Evolutionary conservation across 1,284 basidiomycete genomes (phyloP).

Genomic region (Heterobasidion occidentale): DNA sequence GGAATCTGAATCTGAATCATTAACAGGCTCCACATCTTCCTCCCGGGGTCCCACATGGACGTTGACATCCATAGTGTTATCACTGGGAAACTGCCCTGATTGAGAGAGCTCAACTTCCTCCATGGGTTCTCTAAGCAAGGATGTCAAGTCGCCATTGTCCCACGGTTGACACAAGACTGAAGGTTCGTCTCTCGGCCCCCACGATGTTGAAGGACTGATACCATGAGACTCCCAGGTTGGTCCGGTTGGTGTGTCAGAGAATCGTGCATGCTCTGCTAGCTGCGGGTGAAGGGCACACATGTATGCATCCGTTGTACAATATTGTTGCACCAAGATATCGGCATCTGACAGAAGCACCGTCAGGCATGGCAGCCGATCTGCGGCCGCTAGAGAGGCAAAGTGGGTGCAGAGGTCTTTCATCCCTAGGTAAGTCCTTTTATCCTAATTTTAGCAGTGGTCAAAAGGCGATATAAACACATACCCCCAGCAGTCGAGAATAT

Average conservation of each 20-base stretch:
- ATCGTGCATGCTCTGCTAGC: too few relatives aligned
- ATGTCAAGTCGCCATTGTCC: too few relatives aligned
- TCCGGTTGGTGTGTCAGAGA: background rate
- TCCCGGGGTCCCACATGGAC: too few relatives aligned
- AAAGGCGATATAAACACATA: background rate
- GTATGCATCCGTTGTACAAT: slow-evolving; percentile 2
- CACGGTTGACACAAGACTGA: too few relatives aligned
- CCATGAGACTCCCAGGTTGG: background rate
- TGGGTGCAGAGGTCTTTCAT: slow-evolving; percentile 4
- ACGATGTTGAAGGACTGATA: too few relatives aligned
- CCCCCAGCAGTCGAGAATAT: background rate
- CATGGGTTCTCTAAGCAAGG: too few relatives aligned
- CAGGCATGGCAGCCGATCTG: background rate
- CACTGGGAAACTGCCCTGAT: too few relatives aligned
- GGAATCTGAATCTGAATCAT: background rate
- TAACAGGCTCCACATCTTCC: too few relatives aligned
- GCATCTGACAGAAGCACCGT: background rate
- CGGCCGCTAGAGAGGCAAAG: background rate
- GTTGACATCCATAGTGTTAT: too few relatives aligned
- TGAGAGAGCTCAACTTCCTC: too few relatives aligned
- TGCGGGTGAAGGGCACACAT: background rate
- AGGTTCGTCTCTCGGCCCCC: too few relatives aligned
- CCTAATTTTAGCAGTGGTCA: too few relatives aligned
- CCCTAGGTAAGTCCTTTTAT: background rate
- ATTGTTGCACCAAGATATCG: background rate